These are phyloP conservation scores for Hygrocybe coccinea DNA, from an alignment of 768 basidiomycete species.

Conservation along the genomic window DNA sequence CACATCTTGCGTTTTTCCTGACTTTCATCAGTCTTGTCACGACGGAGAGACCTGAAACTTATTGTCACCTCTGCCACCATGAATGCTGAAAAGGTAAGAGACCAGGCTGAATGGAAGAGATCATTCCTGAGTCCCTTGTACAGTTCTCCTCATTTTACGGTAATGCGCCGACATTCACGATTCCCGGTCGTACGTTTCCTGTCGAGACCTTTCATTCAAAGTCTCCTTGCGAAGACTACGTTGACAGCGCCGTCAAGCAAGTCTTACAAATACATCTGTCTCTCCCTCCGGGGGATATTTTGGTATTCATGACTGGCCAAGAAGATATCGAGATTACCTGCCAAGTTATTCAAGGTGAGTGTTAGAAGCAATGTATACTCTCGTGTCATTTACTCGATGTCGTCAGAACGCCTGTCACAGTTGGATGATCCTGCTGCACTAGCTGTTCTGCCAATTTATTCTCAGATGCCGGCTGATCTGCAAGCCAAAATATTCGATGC, in stretches of 20 bases:
- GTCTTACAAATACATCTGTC: constrained; percentile 95
- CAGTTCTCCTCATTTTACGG: constrained; percentile 79
- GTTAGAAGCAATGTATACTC: neutral
- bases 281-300: constrained; percentile 85
- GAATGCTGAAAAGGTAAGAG: constrained; percentile 92
- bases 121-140: neutral
- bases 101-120: neutral
- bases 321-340: constrained; percentile 99
- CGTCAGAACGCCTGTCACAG: constrained; percentile 80
- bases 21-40: constrained; percentile 60
- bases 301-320: constrained; percentile 99
- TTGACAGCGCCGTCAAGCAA: constrained; percentile 97
- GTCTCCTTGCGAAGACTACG: constrained; percentile 98
- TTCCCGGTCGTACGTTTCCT: constrained; percentile 89
- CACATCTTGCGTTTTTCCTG: constrained; percentile 7
- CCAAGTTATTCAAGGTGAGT: constrained; percentile 79
- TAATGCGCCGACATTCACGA: constrained; percentile 90
- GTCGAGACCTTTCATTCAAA: constrained; percentile 96
- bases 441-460: constrained; percentile 95
- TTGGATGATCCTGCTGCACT: constrained; percentile 86
- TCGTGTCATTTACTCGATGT: constrained; percentile 7
- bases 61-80: constrained; percentile 99
- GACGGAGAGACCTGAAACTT: constrained; percentile 88
- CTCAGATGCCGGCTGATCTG: constrained; percentile 98
- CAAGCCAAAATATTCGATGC: constrained; percentile 98